Evolutionary conservation across 345 rosid species (phyloP), one percentile per base, ranked within the genome.

Genomic region (Balakata baccata): DNA sequence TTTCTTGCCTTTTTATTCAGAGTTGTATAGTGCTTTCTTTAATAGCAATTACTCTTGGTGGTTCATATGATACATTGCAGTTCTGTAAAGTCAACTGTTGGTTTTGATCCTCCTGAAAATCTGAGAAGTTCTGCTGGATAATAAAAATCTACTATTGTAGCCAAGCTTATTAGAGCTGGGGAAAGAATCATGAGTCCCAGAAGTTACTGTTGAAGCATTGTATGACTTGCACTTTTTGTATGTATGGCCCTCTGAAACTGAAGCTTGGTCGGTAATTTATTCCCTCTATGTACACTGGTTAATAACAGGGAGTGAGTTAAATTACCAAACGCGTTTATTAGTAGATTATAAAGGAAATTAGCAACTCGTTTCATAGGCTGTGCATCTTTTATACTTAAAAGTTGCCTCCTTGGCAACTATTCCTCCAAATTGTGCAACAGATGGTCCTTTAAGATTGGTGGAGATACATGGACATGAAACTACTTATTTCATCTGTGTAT

Each of bases 51-150:
- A 68, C 3, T 16, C 17, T 68, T 37, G 34, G 25, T 11, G 13
- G 13, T 60, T 46, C 7, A 20, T 56, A 41, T 63, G 37, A 51
- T 59, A 38, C 43, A 70, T 59, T 51, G 83, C 89, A 88, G 97
- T 77, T 75, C 77, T 69, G 80, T 83, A 67, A 84, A 83, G 78
- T 84, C 78, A 68, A 83, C 84, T 63, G 79, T 89, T 14, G 89
- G 89, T 76, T 79, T 79, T 43, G 89, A 81, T 66, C 74, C 74
- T 67, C 81, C 68, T 23, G 70, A 45, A 69, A 83, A 76, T 66
- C 71, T 70, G 18, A 75, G 61, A 76, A 78, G 72, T 66, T 75
- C 73, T 67, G 76, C 78, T n/a, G 74, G 87, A 71, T 85, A 76
- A 64, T 64, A 75, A 38, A 14, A 45, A 29, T 29, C 34, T 29